A percentile compares a stretch with the other conserved stretches of the same genome.
These are phyloP conservation scores for Candida oleophila DNA, from an alignment of 805 yeast genomes.

Conservation along the genomic window DNA sequence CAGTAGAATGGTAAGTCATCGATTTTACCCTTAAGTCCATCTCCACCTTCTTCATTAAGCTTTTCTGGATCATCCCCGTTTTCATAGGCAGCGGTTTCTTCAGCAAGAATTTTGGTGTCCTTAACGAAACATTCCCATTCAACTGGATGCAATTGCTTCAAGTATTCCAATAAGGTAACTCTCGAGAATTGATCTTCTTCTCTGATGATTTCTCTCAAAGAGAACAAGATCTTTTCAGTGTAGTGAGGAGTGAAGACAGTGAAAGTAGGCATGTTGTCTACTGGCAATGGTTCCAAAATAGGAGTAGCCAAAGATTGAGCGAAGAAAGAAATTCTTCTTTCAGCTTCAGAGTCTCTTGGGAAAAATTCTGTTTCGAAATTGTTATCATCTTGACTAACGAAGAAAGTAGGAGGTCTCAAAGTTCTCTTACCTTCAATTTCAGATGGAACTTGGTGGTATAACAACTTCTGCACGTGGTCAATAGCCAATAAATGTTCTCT, in stretches of 20 bases:
- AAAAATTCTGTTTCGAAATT: slow-evolving; percentile 94
- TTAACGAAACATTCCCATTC: slow-evolving; percentile 60
- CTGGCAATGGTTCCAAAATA: slow-evolving; percentile 97
- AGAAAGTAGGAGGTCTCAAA: slow-evolving; percentile 97
- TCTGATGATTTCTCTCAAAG: slow-evolving; percentile 75
- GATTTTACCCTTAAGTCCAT: slow-evolving; percentile 34
- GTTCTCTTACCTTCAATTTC: slow-evolving; percentile 98
- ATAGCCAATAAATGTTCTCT: slow-evolving; percentile 97
- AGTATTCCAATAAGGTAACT: slow-evolving; percentile 54
- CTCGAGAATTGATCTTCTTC: slow-evolving; percentile 64
- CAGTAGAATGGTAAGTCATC: slow-evolving; percentile 47
- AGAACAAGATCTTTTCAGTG: slow-evolving; percentile 74
- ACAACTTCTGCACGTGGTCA: slow-evolving; percentile 95
- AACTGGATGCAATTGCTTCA: slow-evolving; percentile 54
- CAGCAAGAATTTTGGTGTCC: slow-evolving; percentile 54
- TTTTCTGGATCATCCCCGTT: slow-evolving; percentile 45
- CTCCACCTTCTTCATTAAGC: slow-evolving; percentile 31
- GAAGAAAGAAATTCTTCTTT: slow-evolving; percentile 98
- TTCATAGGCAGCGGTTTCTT: slow-evolving; percentile 53
- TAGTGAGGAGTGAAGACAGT: slow-evolving; percentile 90
- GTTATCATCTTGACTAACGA: slow-evolving; percentile 95
- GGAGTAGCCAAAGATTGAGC: slow-evolving; percentile 99
- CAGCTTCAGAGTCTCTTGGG: slow-evolving; percentile 97
- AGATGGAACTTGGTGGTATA: slow-evolving; percentile 97
- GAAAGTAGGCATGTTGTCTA: slow-evolving; percentile 99